phyloP scores from a whole-genome alignment of 495 filamentous ascomycete genomes.

The Tricharina praecox region DNA sequence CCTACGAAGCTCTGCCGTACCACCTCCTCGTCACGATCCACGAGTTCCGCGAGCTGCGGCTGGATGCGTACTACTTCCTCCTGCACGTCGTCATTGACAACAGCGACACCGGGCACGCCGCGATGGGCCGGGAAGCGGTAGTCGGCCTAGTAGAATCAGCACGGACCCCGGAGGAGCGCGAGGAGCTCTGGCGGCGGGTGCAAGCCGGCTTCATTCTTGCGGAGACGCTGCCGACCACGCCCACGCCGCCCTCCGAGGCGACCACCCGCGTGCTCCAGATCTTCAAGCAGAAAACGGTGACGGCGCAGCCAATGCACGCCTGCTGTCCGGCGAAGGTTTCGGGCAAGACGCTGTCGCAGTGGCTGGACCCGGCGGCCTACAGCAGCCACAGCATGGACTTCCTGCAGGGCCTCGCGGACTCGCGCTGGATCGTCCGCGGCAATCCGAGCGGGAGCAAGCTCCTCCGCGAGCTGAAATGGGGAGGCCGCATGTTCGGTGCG shows the following conservation, averaged over 20 bases:
- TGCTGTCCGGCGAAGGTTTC: slow-evolving; percentile 19
- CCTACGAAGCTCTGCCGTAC: slow-evolving; percentile 32
- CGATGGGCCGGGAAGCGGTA: slow-evolving; percentile 32
- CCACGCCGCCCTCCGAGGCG: slow-evolving; percentile 11
- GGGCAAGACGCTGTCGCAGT: slow-evolving; percentile 26
- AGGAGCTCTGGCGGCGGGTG: slow-evolving; percentile 32
- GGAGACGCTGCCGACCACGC: slow-evolving; percentile 24
- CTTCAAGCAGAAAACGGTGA: slow-evolving; percentile 8
- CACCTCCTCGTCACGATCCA: slow-evolving; percentile 31
- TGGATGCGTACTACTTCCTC: slow-evolving; percentile 36
- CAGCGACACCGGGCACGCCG: slow-evolving; percentile 33
- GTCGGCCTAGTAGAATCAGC: slow-evolving; percentile 29
- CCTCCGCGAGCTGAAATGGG: slow-evolving; percentile 30
- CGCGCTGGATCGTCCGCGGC: slow-evolving; percentile 29
- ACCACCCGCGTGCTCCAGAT: slow-evolving; percentile 14
- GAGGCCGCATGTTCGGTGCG: slow-evolving; percentile 35
- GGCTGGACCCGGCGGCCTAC: slow-evolving; percentile 28
- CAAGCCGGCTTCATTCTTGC: slow-evolving; percentile 34
- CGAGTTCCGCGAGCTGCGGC: slow-evolving; percentile 31
- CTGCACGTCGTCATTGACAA: slow-evolving; percentile 39
- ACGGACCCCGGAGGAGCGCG: slow-evolving; percentile 17
- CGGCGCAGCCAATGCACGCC: slow-evolving; percentile 17
- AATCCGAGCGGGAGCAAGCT: slow-evolving; percentile 28
- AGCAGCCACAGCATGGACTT: slow-evolving; percentile 15
- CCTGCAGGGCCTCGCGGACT: slow-evolving; percentile 15